phyloP scores from a whole-genome alignment of 2,329 filamentous ascomycete genomes.

The Leptographium procerum region DNA sequence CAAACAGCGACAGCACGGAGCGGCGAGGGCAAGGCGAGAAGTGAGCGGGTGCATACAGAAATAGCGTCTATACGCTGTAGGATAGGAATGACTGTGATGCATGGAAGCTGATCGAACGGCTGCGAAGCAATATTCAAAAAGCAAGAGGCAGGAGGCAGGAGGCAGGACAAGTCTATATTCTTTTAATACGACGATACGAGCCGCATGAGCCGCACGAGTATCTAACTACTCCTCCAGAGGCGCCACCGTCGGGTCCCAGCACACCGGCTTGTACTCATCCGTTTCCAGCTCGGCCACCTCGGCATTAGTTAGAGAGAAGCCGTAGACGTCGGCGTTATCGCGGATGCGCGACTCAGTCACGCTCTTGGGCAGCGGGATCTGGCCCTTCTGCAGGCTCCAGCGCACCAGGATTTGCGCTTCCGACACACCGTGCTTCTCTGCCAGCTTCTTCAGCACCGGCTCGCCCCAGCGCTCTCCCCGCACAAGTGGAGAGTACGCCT shows the following conservation, averaged over 20 bases:
- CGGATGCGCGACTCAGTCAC: conserved; percentile 46
- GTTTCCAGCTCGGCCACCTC: conserved; percentile 39
- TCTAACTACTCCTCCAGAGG: conserved; percentile 9
- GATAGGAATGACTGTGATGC: neutral
- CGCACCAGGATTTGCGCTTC: conserved; percentile 69
- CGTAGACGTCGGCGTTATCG: conserved; percentile 51
- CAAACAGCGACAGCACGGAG: neutral
- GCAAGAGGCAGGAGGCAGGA: too few relatives aligned
- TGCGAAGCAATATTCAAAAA: too few relatives aligned
- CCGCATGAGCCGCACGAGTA: neutral
- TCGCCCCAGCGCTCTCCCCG: conserved; percentile 62
- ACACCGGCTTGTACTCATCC: conserved; percentile 17
- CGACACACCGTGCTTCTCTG: conserved; percentile 61
- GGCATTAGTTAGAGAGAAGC: conserved; percentile 46
- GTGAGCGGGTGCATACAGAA: neutral
- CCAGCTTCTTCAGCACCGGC: conserved; percentile 49
- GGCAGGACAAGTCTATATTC: too few relatives aligned
- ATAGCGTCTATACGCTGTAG: neutral
- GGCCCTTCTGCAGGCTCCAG: conserved; percentile 72
- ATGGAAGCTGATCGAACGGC: too few relatives aligned
- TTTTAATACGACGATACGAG: too few relatives aligned
- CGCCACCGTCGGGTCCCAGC: conserved; percentile 18
- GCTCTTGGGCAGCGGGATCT: conserved; percentile 54
- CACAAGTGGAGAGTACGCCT: conserved; percentile 53
- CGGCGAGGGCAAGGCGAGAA: neutral